These are phyloP conservation scores for Meyerozyma athensensis DNA, from an alignment of 1,139 yeast species.

Conservation along the genomic window DNA sequence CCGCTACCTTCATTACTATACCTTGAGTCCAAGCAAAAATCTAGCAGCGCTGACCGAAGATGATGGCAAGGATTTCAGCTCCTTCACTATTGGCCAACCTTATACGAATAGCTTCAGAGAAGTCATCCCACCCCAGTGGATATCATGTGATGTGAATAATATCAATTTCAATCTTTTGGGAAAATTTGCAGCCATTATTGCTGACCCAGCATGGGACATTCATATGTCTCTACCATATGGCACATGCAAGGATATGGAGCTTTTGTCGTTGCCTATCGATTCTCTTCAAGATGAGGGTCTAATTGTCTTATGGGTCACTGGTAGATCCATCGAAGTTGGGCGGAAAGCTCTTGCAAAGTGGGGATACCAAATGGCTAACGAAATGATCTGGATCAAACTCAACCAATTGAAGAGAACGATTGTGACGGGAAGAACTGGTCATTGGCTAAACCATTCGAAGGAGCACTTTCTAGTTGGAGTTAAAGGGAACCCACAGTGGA, in stretches of 20 bases:
- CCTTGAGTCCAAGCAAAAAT: conserved; percentile 41
- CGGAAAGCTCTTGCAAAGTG: conserved; percentile 69
- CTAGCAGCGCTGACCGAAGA: conserved; percentile 9
- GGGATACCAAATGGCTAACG: conserved; percentile 80
- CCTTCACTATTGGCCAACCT: conserved; percentile 57
- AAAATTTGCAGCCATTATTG: conserved; percentile 79
- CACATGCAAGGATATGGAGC: conserved; percentile 68
- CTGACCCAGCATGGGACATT: conserved; percentile 47
- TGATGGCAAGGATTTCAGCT: conserved; percentile 19
- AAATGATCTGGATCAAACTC: conserved; percentile 84
- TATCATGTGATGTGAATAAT: conserved; percentile 72
- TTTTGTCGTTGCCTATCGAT: conserved; percentile 60
- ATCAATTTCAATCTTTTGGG: conserved; percentile 70
- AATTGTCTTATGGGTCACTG: conserved; percentile 88
- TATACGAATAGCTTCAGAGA: conserved; percentile 28
- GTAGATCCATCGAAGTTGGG: conserved; percentile 86
- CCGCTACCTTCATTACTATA: conserved; percentile 76
- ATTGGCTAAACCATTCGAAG: conserved; percentile 93
- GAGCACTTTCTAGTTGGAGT: conserved; percentile 84
- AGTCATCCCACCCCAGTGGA: conserved; percentile 70
- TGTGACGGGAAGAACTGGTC: conserved; percentile 94
- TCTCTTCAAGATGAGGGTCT: conserved; percentile 79
- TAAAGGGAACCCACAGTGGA: conserved; percentile 79
- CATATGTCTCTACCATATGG: conserved; percentile 54
- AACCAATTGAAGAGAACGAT: conserved; percentile 85